Conservation (phyloP, 1,284 basidiomycete genomes). For the Melampsora americana region DNA sequence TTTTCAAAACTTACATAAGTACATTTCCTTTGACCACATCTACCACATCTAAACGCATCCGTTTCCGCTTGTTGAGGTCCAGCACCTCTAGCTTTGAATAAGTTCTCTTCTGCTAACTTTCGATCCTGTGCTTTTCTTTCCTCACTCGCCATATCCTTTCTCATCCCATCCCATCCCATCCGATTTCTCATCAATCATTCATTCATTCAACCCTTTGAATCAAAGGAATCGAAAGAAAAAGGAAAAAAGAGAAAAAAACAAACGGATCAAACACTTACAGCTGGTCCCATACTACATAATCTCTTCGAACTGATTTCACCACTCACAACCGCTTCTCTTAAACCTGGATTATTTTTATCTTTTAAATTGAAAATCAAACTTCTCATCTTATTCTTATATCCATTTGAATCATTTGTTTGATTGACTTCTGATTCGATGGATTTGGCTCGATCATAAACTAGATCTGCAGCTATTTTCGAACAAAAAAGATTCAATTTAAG, state of each 20-base stretch:
- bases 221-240: background rate
- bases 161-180: background rate
- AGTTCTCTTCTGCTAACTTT: constrained; percentile 78
- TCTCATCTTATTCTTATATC: constrained; percentile 77
- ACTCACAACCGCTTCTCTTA: constrained; percentile 77
- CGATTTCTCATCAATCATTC: background rate
- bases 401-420: constrained; percentile 53
- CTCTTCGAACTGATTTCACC: constrained; percentile 70
- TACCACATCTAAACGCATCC: constrained; percentile 92
- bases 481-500: constrained; percentile 25
- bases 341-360: constrained; percentile 85
- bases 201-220: constrained; percentile 20
- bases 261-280: constrained; percentile 58
- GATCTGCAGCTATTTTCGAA: constrained; percentile 62
- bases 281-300: constrained; percentile 76
- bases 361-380: constrained; percentile 89
- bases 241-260: constrained; percentile 2
- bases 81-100: constrained; percentile 87
- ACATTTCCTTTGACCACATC: constrained; percentile 87
- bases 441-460: constrained; percentile 62
- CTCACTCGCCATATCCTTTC: constrained; percentile 93
- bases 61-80: constrained; percentile 82
- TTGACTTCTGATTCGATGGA: constrained; percentile 62
- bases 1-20: constrained; percentile 56
- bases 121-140: constrained; percentile 78